A percentile compares a stretch with the other conserved stretches of the same genome.
Conservation (phyloP, 2,329 filamentous ascomycete genomes). For the Colletotrichum trifolii region DNA sequence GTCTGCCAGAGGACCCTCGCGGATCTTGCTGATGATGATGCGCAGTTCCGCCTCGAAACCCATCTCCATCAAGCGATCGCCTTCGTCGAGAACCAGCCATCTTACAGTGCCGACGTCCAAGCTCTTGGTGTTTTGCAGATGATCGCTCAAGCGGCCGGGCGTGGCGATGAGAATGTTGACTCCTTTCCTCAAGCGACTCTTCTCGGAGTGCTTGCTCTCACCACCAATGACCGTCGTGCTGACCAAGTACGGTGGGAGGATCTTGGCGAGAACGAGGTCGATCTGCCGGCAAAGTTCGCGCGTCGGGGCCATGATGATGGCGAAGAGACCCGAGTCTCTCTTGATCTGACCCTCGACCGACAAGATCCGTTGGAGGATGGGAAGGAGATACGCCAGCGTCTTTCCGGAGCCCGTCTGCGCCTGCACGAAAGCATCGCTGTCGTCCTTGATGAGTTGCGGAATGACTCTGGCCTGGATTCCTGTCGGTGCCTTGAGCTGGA, state of each 20-base stretch:
- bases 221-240: slow-evolving; percentile 83
- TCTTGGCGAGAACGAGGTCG: slow-evolving; percentile 82
- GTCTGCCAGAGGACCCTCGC: slow-evolving; percentile 69
- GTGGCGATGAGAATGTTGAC: slow-evolving; percentile 97
- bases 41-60: slow-evolving; percentile 96
- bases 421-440: slow-evolving; percentile 94
- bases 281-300: slow-evolving; percentile 96
- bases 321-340: slow-evolving; percentile 89
- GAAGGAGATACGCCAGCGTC: slow-evolving; percentile 93
- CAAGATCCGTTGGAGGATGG: slow-evolving; percentile 89
- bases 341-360: slow-evolving; percentile 78
- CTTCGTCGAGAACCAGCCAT: slow-evolving; percentile 95
- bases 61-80: slow-evolving; percentile 97
- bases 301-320: slow-evolving; percentile 92
- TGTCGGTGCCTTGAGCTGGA: slow-evolving; percentile 90
- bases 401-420: slow-evolving; percentile 98
- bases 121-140: slow-evolving; percentile 90
- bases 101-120: slow-evolving; percentile 88
- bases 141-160: slow-evolving; percentile 89
- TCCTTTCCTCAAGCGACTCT: slow-evolving; percentile 91
- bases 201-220: slow-evolving; percentile 82
- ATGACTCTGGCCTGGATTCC: slow-evolving; percentile 94
- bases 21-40: slow-evolving; percentile 84
- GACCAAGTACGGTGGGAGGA: slow-evolving; percentile 93
- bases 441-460: slow-evolving; percentile 79